A percentile compares a stretch with the other conserved stretches of the same genome.
phyloP scores from a whole-genome alignment of 768 basidiomycete species.

The Pleurotus citrinopileatus region DNA sequence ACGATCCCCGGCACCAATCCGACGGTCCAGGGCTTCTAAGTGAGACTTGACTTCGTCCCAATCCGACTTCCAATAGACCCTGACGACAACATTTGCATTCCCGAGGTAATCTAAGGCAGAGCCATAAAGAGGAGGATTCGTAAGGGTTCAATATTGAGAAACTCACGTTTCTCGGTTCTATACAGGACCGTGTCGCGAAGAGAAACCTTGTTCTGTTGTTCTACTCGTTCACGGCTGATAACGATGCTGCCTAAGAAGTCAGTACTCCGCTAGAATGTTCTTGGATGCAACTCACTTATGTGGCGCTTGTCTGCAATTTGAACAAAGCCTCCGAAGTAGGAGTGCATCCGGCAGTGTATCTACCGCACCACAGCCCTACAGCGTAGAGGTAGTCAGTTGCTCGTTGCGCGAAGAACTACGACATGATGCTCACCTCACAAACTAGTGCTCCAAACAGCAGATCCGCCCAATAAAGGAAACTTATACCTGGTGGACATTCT shows the following conservation, averaged over 20 bases:
- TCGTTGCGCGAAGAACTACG: not conserved
- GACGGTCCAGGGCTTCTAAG: not conserved
- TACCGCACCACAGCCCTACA: not conserved
- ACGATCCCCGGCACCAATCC: not conserved
- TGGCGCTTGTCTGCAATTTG: not conserved
- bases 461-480: conserved; percentile 24
- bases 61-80: not conserved
- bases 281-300: not conserved
- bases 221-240: not conserved
- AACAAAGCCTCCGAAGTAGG: not conserved
- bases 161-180: not conserved
- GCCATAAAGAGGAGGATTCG: not conserved
- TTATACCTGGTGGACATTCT: conserved; percentile 19
- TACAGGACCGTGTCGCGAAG: conserved; percentile 1
- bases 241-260: conserved; percentile 3
- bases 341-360: not conserved
- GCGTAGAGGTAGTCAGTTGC: not conserved
- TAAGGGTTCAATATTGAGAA: not conserved
- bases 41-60: not conserved
- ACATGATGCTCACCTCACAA: conserved; percentile 16
- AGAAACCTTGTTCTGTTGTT: not conserved
- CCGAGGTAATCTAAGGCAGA: not conserved
- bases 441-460: conserved; percentile 20
- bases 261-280: not conserved
- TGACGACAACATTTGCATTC: not conserved